Base-by-base conservation (phyloP, 1,139 yeast genomes). In the Candida neerlandica region DNA sequence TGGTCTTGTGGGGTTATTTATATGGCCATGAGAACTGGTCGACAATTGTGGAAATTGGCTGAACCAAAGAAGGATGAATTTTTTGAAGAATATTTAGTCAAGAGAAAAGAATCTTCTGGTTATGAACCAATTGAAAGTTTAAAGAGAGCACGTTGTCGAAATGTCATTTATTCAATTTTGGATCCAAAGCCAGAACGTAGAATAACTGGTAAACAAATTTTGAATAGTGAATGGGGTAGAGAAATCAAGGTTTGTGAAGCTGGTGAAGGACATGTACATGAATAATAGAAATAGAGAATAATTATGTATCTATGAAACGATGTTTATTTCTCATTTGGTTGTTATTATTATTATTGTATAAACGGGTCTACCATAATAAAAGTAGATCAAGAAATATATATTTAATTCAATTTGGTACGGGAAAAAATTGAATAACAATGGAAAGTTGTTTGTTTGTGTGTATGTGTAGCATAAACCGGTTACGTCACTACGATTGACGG, bases 1-100 rank as follows among this genome's bases (percentile, higher is more conserved):
- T 94, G 99, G 99, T 88, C 98, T 0, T 86, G 96, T 67, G 99
- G 98, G 46, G 95, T 94, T 18, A 89, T 94, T 43, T 94, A 92
- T 67, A 91, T 94, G 97, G 97, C 97, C 9, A 92, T 94, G 98
- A 79, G 98, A 62, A 89, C 97, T 0, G 99, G 98, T 1, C 78
- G 96, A 50, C 96, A 92, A 61, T 70, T 94, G 51, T 94, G 99
- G 99, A 85, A 87, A 59, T 73, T 85, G 51, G 97, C 98, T 2
- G 83, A 82, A 54, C 70, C 78, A 2, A 79, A 75, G 43, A 89
- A 84, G 48, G 98, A 94, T 65, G 95, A 86, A 58, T 89, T 88
- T 63, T 92, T 85, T 66, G 71, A 76, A 43, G 85, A 80, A 58
- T 94, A 92, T 62, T 70, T 92, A 50, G 75, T 77, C 46, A 89